These are phyloP conservation scores for Tetrapisispora fleetii DNA, from an alignment of 805 yeast genomes.

Conservation along the genomic window DNA sequence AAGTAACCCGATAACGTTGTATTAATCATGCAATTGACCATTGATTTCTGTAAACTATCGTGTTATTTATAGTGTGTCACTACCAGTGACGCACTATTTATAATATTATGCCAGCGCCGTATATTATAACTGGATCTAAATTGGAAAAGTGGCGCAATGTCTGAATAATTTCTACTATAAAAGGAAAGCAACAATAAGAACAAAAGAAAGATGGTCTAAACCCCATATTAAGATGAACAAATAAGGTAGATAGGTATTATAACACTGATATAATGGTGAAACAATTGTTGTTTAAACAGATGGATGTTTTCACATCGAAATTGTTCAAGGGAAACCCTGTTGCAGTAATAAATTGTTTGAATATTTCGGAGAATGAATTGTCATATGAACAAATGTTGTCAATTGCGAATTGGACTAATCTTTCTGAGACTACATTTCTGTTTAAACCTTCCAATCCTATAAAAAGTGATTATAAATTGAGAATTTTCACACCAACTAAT, in stretches of 20 bases:
- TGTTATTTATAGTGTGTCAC: too few species aligned
- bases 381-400: constrained; percentile 34
- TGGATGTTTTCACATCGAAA: constrained; percentile 28
- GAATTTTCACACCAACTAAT: constrained; percentile 38
- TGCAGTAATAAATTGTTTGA: constrained; percentile 34
- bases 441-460: constrained; percentile 29
- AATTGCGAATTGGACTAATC: constrained; percentile 50
- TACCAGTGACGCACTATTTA: too few species aligned
- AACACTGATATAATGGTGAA: constrained; percentile 5
- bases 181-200: too few species aligned
- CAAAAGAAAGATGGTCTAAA: too few species aligned
- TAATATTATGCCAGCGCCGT: too few species aligned
- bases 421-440: constrained; percentile 50
- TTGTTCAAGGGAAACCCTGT: constrained; percentile 44
- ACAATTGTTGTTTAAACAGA: constrained; percentile 26
- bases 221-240: too few species aligned
- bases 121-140: too few species aligned
- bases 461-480: constrained; percentile 37
- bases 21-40: too few species aligned
- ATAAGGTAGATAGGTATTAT: background rate
- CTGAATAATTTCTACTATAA: too few species aligned
- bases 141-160: too few species aligned
- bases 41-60: too few species aligned
- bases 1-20: too few species aligned
- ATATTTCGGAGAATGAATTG: constrained; percentile 17